Base-by-base conservation (phyloP, 768 basidiomycete species). In the Heimioporus sp. region DNA sequence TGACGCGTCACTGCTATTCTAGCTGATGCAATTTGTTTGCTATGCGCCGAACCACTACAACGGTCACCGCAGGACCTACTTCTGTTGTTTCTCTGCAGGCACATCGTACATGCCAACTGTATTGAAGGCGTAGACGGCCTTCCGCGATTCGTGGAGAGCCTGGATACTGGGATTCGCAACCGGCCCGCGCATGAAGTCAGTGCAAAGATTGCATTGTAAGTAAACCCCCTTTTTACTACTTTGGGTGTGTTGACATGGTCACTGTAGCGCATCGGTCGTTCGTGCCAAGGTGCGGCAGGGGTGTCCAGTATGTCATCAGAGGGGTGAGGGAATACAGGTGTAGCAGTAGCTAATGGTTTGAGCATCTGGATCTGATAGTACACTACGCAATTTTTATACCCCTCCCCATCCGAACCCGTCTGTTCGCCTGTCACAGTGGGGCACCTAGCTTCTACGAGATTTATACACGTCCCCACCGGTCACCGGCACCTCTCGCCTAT, bases 1-100 rank as follows among this genome's bases (percentile, higher is more conserved):
- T 57, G 24, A 49, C 35, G 30, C 24, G 5, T 4, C 24, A 7
- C 24, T 28, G 8, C 37, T 5, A 15, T 15, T 17, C 20, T 16
- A 93, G 92, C 78, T 5, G 80, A 82, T 57, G 77, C 75, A 2
- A 63, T 58, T 7, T 97, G 94, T 63, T 80, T 77, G 1, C 67
- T 95, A 20, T 97, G 94, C 62, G 61, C 68, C 4, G 73, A 76
- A 9, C 73, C 82, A 0, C 66, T 92, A 36, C 80, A 80, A 48
- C 79, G 83, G 46, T 73, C 72, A 10, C 76, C 84, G 2, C 79
- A 85, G 40, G 74, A 80, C 4, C 72, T 91, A n/a, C 63, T 81
- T 4, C 65, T 97, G 4, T 68, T 93, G 28, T 97, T 91, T 69
- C 74, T 97, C 10, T 97, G 94, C 67, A 85, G 90, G 32, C 94